These are phyloP conservation scores for Trichocladium antarcticum DNA, from an alignment of 495 filamentous ascomycete species.

Conservation along the genomic window DNA sequence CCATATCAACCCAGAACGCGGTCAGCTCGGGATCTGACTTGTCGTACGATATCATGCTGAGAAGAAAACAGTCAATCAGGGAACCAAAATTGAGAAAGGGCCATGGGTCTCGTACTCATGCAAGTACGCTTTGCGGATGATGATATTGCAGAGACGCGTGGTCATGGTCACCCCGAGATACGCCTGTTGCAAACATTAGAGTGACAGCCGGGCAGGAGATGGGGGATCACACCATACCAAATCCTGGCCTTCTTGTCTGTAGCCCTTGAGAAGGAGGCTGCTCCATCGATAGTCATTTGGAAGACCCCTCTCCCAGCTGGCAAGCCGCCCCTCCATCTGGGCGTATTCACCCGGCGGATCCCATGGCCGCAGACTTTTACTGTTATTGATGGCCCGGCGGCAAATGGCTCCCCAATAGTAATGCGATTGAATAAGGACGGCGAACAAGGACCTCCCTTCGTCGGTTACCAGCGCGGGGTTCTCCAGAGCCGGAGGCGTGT, in stretches of 20 bases:
- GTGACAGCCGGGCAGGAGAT: too few relatives aligned
- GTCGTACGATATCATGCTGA: constrained; percentile 33
- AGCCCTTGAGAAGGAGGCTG: constrained; percentile 31
- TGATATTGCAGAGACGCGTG: constrained; percentile 41
- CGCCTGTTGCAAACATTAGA: constrained; percentile 20
- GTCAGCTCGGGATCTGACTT: constrained; percentile 26
- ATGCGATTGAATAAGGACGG: constrained; percentile 40
- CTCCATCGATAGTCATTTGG: constrained; percentile 37
- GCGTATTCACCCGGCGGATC: constrained; percentile 35
- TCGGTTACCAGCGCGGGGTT: constrained; percentile 33
- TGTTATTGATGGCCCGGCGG: constrained; percentile 30
- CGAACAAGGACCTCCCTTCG: constrained; percentile 36
- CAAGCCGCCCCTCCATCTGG: constrained; percentile 27
- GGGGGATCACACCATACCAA: constrained; percentile 19
- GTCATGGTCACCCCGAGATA: constrained; percentile 42
- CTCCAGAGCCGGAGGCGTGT: constrained; percentile 35
- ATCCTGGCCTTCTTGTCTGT: constrained; percentile 35
- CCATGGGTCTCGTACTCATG: constrained; percentile 29
- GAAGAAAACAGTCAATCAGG: constrained; percentile 1
- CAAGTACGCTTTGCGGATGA: constrained; percentile 39
- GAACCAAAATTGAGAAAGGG: background rate
- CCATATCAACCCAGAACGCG: constrained; percentile 35
- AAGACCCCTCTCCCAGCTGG: constrained; percentile 34
- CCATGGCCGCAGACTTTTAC: constrained; percentile 30
- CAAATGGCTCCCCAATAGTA: constrained; percentile 41